A percentile compares a stretch with the other conserved stretches of the same genome.
phyloP scores from a whole-genome alignment of 768 basidiomycete species.

The Podaxis sp. region DNA sequence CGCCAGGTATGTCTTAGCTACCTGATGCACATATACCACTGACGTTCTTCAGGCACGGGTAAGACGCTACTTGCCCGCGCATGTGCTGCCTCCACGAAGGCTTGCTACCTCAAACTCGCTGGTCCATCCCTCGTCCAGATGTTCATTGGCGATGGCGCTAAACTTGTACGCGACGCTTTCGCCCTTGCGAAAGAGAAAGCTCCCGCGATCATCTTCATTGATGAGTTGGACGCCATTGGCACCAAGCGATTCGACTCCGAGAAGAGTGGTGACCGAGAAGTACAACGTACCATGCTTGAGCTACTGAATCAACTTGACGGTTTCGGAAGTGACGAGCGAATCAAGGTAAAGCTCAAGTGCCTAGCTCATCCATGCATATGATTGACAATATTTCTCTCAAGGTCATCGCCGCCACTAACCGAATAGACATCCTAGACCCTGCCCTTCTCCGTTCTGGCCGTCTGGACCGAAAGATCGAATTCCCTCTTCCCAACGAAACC shows the following conservation, averaged over 20 bases:
- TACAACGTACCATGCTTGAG: conserved; percentile 99
- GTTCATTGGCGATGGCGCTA: conserved; percentile 99
- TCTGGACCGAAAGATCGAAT: conserved; percentile 98
- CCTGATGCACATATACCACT: conserved; percentile 8
- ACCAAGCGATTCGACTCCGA: conserved; percentile 99
- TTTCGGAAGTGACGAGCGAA: conserved; percentile 94
- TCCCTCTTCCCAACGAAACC: conserved; percentile 93
- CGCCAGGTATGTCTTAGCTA: conserved; percentile 66
- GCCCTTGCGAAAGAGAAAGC: conserved; percentile 98
- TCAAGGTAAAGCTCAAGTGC: conserved; percentile 64
- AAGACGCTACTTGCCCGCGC: conserved; percentile 98
- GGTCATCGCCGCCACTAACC: conserved; percentile 99
- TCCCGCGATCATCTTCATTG: conserved; percentile 98
- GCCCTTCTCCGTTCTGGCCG: conserved; percentile 98
- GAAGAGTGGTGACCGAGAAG: conserved; percentile 98
- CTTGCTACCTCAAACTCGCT: conserved; percentile 97
- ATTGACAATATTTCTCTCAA: conserved; percentile 29
- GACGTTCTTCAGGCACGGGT: conserved; percentile 64
- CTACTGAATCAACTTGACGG: conserved; percentile 97
- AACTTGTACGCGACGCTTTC: conserved; percentile 97
- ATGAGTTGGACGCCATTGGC: conserved; percentile 97
- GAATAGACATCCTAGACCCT: conserved; percentile 98
- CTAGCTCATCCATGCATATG: conserved; percentile 4
- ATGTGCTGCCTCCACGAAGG: conserved; percentile 96
- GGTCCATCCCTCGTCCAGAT: conserved; percentile 98